Base-by-base conservation (phyloP, 129 eudicot genomes). In the Flaveria trinervia region DNA sequence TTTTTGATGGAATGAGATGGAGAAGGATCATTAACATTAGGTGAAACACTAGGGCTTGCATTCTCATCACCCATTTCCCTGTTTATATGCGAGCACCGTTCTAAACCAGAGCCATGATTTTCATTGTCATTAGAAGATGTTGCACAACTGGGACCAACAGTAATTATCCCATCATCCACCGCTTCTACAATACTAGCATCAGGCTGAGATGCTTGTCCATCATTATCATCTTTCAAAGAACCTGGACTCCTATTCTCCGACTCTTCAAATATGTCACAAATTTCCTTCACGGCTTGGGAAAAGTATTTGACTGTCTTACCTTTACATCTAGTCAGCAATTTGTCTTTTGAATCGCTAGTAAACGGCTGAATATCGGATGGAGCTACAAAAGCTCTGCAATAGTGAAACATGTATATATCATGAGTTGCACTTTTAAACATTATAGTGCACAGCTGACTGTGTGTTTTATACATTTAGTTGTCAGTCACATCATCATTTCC, bases 341-440 rank as follows among this genome's bases (percentile, higher is more conserved):
- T 85, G 72, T 75, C 78, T 80, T 88, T 90, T 30, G 80, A 72
- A 71, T 88, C 96, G 33, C 48, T 75, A 7, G 97, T 93, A 80
- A 90, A 93, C 81, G 84, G 84, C 74, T 88, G 89, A 62, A 90
- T 84, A 87, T 93, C 93, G 2, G 75, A 84, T 54, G 96, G 92
- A 72, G 96, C 93, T 54, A 93, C 96, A 89, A 93, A 93, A 71
- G 93, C 97, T 77, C 98, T 93, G 91, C 83, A 64, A 56, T 48
- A 68, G 46, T 45, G 49, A 73, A 80, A 46, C 45, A 74, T 74
- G 46, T 45, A 66, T 5, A 48, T 36, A 51, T 76, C 15, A 49
- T 22, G 55, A 18, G 49, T 51, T 50, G 52, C 65, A 62, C 64
- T n/a, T 14, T 17, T 68, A 41, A 3, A 36, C 28, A 41, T 5